Conservation (phyloP, 2,329 filamentous ascomycete species). For the Beauveria sp. region DNA sequence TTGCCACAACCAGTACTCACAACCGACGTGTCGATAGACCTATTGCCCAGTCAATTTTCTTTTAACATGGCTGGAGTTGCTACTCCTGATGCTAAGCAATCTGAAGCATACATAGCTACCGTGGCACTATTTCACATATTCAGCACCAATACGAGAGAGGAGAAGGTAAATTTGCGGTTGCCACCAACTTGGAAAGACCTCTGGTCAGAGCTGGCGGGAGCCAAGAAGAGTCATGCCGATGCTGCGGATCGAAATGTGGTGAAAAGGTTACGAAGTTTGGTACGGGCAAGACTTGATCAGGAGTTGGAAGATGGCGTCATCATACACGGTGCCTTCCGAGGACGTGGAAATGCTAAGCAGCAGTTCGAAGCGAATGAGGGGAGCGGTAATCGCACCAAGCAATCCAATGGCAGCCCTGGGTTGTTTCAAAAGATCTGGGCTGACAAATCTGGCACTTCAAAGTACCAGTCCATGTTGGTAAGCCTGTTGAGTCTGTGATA, state of each 20-base stretch:
- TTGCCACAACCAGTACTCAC: slow-evolving; percentile 27
- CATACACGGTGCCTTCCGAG: slow-evolving; percentile 67
- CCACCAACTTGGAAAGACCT: slow-evolving; percentile 77
- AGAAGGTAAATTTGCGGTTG: slow-evolving; percentile 73
- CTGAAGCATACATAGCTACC: slow-evolving; percentile 80
- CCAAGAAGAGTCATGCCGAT: slow-evolving; percentile 64
- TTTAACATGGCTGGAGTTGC: slow-evolving; percentile 71
- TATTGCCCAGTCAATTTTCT: slow-evolving; percentile 45
- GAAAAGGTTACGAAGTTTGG: slow-evolving; percentile 59
- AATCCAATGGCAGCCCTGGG: slow-evolving; percentile 33
- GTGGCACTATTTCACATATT: slow-evolving; percentile 76
- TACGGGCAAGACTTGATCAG: slow-evolving; percentile 61
- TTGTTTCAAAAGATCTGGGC: slow-evolving; percentile 52
- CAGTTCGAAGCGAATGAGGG: slow-evolving; percentile 43
- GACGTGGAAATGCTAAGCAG: slow-evolving; percentile 41
- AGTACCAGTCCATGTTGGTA: slow-evolving; percentile 73
- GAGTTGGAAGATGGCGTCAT: slow-evolving; percentile 69
- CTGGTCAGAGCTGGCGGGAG: slow-evolving; percentile 69
- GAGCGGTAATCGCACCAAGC: slow-evolving; percentile 31
- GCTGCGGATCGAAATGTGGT: slow-evolving; percentile 61
- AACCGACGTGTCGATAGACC: slow-evolving; percentile 36
- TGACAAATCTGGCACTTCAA: slow-evolving; percentile 46
- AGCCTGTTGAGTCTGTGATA: slow-evolving; percentile 18
- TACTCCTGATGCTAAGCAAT: slow-evolving; percentile 69
- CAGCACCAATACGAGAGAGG: slow-evolving; percentile 69